These are phyloP conservation scores for Baorangia bicolor DNA, from an alignment of 768 basidiomycete species.

Conservation along the genomic window DNA sequence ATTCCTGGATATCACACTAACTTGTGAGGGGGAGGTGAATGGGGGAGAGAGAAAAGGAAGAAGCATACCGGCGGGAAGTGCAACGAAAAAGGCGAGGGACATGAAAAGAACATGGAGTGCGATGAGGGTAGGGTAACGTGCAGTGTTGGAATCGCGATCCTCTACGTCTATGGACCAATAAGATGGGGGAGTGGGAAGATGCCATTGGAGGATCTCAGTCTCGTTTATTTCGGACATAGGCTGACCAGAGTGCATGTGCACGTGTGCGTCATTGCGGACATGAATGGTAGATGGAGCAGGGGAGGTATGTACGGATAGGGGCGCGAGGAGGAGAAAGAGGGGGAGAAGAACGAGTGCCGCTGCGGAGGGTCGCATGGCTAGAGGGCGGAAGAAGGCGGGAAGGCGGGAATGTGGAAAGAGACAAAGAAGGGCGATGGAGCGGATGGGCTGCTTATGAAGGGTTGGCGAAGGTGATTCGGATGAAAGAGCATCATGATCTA, in stretches of 20 bases:
- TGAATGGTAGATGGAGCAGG: conserved; percentile 5
- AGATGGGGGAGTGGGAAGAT: conserved; percentile 72
- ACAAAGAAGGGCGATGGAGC: not conserved
- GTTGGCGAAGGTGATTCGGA: no score
- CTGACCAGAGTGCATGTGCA: conserved; percentile 45
- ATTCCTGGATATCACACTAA: conserved; percentile 51
- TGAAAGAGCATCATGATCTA: not conserved
- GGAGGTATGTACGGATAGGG: conserved; percentile 19
- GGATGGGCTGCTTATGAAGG: conserved; percentile 14
- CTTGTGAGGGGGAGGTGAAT: not conserved
- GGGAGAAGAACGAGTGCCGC: not conserved
- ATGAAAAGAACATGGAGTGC: conserved; percentile 71
- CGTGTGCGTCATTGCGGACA: conserved; percentile 38
- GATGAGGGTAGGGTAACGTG: conserved; percentile 69
- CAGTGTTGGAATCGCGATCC: conserved; percentile 39
- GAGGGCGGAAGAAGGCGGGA: not conserved
- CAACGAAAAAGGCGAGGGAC: conserved; percentile 77
- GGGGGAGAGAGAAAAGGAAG: not conserved
- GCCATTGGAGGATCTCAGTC: conserved; percentile 62
- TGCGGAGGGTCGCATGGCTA: conserved; percentile 9
- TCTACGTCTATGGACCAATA: conserved; percentile 83
- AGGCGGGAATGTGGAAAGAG: no score
- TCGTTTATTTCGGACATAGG: conserved; percentile 73
- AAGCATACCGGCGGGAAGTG: conserved; percentile 72
- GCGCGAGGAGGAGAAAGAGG: conserved; percentile 8